Base-by-base conservation (phyloP, 371 early-diverging fungal species). In the Mortierella sp. region DNA sequence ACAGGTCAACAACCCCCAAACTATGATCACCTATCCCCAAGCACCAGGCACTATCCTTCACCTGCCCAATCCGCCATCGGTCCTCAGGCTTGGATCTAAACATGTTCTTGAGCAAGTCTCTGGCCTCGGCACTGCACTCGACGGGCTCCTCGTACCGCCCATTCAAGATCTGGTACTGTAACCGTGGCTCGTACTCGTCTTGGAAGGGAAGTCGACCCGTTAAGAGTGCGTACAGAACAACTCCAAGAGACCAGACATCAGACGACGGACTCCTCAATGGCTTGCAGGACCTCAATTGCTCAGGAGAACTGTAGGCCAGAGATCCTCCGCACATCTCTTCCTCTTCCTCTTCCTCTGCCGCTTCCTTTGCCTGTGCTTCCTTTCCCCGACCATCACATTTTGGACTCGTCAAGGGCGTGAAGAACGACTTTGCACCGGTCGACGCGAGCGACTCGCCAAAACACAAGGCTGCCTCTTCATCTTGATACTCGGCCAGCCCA, bases 241-340 rank as follows among this genome's bases (percentile, higher is more conserved):
- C 93, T 1, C 96, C 98, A 13, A 97, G 87, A 1, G 96, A 91
- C 98, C 98, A 97, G 28, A 98, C 90, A 81, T 97, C 97, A 5
- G 93, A 87, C 1, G 88, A 83, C 5, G 95, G 90, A 61, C 89
- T 89, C 11, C 90, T 81, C 9, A 91, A 50, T n/a, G 92, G 87
- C 8, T 75, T 71, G 14, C 69, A 21, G 13, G 89, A 78, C 5
- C 79, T 76, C 28, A 96, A 78, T 71, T 95, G 95, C 83, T 96
- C 96, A 1, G 97, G 96, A n/a, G 96, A 82, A 69, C 92, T 91
- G 82, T 96, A 96, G 14, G 95, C 95, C 4, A 96, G 81, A 5
- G 95, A 94, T 8, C 97, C 96, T 61, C 93, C 93, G 1, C 72
- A 85, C 5, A 72, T 61, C n/a, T 80, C 87, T 5, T 87, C 83